These are phyloP conservation scores for Tolypocladium amazonense DNA, from an alignment of 2,329 filamentous ascomycete genomes.

Conservation along the genomic window DNA sequence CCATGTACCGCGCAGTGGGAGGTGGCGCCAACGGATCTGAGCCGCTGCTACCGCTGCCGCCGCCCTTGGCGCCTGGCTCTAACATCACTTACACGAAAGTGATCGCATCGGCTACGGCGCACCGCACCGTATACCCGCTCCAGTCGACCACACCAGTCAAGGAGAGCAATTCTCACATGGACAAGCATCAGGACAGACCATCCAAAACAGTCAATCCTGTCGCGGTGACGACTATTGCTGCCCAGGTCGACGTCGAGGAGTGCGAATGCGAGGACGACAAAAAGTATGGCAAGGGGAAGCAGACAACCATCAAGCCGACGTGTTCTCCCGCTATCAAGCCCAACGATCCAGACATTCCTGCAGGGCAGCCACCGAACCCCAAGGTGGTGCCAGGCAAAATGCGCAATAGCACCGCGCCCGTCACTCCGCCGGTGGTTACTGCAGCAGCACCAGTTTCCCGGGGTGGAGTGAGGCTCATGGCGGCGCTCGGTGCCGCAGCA, in stretches of 20 bases:
- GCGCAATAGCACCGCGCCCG: conserved; percentile 9
- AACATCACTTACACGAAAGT: conserved; percentile 5
- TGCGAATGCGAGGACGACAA: neutral
- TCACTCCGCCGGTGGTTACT: conserved; percentile 6
- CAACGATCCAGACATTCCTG: neutral
- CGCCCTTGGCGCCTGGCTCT: conserved; percentile 15
- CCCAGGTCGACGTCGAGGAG: neutral
- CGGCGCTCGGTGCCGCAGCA: neutral
- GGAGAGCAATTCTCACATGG: neutral
- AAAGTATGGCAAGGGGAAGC: neutral
- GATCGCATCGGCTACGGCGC: neutral
- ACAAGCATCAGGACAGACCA: conserved; percentile 18
- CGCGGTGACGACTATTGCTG: neutral
- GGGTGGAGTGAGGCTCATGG: neutral
- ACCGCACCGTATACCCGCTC: conserved; percentile 1
- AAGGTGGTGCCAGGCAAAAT: neutral
- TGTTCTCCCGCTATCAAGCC: neutral
- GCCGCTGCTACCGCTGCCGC: conserved; percentile 18
- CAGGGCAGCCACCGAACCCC: neutral
- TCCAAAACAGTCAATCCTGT: conserved; percentile 3
- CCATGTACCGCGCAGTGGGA: conserved; percentile 28
- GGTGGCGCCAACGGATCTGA: conserved; percentile 7
- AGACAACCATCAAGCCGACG: neutral
- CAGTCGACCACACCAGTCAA: neutral
- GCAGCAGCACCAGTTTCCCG: neutral